A percentile compares a stretch with the other conserved stretches of the same genome.
phyloP scores from a whole-genome alignment of 2,329 filamentous ascomycete species.

The Pseudodiploospora longispora region DNA sequence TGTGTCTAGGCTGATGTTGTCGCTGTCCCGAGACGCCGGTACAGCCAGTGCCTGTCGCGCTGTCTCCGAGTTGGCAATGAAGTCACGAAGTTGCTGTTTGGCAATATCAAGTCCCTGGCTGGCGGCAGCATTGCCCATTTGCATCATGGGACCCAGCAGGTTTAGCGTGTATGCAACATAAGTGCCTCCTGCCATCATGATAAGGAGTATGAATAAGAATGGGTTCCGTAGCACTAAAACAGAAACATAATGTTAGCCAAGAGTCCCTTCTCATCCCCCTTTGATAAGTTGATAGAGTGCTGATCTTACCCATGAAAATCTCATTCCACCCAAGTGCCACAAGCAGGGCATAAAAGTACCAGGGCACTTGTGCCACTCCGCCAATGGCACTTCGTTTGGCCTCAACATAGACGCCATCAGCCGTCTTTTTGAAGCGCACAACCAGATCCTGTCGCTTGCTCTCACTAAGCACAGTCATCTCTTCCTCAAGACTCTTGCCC shows the following conservation, averaged over 20 bases:
- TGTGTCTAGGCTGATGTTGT: slow-evolving; percentile 49
- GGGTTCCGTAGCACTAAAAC: slow-evolving; percentile 80
- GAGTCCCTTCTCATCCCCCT: too few relatives aligned
- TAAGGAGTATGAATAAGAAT: slow-evolving; percentile 80
- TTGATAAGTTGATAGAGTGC: too few relatives aligned
- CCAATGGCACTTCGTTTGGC: slow-evolving; percentile 95
- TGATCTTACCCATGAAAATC: slow-evolving; percentile 66
- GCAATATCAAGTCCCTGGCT: slow-evolving; percentile 83
- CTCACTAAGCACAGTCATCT: slow-evolving; percentile 91
- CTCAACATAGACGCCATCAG: slow-evolving; percentile 95
- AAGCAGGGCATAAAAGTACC: slow-evolving; percentile 89
- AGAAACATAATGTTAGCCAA: slow-evolving; percentile 4
- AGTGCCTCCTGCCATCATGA: slow-evolving; percentile 65
- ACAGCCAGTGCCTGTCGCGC: slow-evolving; percentile 78
- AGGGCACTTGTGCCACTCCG: slow-evolving; percentile 83
- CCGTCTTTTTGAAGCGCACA: slow-evolving; percentile 95
- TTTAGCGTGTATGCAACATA: slow-evolving; percentile 93
- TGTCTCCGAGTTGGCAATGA: slow-evolving; percentile 79
- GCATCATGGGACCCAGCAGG: slow-evolving; percentile 89
- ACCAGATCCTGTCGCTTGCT: slow-evolving; percentile 85
- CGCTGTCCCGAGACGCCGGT: slow-evolving; percentile 41
- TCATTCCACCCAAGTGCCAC: slow-evolving; percentile 98
- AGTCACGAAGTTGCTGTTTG: slow-evolving; percentile 84
- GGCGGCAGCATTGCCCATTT: slow-evolving; percentile 86
- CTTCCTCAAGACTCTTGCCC: slow-evolving; percentile 88